Conservation (phyloP, 176 grass and related monocot genomes). For the Elymus sibiricus region DNA sequence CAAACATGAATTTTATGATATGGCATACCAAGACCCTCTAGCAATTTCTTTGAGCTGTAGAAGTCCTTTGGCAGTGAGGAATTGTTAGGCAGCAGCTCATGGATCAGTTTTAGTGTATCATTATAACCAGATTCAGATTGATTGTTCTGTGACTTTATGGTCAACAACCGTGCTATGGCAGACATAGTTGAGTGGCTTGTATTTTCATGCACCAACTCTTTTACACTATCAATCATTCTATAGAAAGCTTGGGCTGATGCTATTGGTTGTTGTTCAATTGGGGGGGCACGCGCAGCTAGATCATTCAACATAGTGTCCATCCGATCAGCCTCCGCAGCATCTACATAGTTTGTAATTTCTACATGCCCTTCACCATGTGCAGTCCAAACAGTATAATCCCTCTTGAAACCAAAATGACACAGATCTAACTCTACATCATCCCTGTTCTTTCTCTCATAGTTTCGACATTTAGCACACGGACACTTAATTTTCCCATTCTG, state of each 20-base stretch:
- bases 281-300: background rate
- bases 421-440: background rate
- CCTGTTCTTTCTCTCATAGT: background rate
- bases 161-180: background rate
- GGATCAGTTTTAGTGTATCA: background rate
- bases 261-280: background rate
- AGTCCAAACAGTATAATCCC: background rate
- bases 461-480: too few relatives aligned
- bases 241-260: too few relatives aligned
- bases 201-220: too few relatives aligned
- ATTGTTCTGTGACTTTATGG: background rate
- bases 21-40: too few relatives aligned
- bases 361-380: background rate
- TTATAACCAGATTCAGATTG: background rate
- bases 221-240: too few relatives aligned
- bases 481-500: background rate
- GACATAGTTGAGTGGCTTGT: too few relatives aligned
- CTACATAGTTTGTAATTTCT: background rate
- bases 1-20: too few relatives aligned
- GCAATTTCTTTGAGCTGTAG: too few relatives aligned
- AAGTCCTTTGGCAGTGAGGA: background rate
- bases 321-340: background rate
- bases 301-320: background rate
- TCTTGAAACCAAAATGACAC: background rate
- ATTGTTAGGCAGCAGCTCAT: background rate